Evolutionary conservation across 2,329 filamentous ascomycete genomes (phyloP).

Genomic region (Albifimbria verrucaria): DNA sequence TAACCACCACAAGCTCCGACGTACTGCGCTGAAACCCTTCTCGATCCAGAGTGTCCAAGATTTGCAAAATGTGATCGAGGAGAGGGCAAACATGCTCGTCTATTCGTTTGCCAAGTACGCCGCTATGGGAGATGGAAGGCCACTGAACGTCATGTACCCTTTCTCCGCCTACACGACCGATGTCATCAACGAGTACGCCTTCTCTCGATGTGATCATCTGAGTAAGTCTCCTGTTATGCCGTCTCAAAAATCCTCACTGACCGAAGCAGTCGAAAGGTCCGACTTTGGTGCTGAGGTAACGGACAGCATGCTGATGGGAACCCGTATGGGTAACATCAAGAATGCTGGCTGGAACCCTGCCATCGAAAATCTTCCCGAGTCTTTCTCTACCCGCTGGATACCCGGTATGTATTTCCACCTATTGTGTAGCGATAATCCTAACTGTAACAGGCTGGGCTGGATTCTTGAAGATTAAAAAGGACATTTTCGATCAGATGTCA

Average conservation of each 20-base stretch:
- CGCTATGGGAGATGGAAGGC: constrained; percentile 17
- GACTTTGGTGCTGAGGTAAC: constrained; percentile 33
- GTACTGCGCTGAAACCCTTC: constrained; percentile 31
- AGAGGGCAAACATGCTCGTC: constrained; percentile 30
- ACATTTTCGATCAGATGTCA: constrained; percentile 31
- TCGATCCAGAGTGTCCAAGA: constrained; percentile 33
- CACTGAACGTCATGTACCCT: constrained; percentile 32
- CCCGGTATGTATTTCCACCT: constrained; percentile 18
- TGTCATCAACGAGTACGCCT: constrained; percentile 37
- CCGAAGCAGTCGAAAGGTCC: constrained; percentile 23
- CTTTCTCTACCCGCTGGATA: constrained; percentile 29
- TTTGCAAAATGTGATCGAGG: constrained; percentile 34
- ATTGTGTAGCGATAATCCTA: constrained; percentile 14
- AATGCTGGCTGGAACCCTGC: constrained; percentile 32
- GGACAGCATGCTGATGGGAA: constrained; percentile 32
- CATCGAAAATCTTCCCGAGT: constrained; percentile 30
- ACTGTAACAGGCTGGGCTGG: constrained; percentile 29
- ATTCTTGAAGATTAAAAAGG: constrained; percentile 36
- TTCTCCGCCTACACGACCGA: constrained; percentile 37
- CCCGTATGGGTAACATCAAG: constrained; percentile 34
- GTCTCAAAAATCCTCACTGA: not conserved
- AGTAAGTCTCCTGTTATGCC: constrained; percentile 11
- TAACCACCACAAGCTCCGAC: constrained; percentile 28
- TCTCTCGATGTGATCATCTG: constrained; percentile 30
- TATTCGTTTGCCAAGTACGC: constrained; percentile 25